Base-by-base conservation (phyloP, 176 grass and related monocot species). In the Thinopyrum elongatum region DNA sequence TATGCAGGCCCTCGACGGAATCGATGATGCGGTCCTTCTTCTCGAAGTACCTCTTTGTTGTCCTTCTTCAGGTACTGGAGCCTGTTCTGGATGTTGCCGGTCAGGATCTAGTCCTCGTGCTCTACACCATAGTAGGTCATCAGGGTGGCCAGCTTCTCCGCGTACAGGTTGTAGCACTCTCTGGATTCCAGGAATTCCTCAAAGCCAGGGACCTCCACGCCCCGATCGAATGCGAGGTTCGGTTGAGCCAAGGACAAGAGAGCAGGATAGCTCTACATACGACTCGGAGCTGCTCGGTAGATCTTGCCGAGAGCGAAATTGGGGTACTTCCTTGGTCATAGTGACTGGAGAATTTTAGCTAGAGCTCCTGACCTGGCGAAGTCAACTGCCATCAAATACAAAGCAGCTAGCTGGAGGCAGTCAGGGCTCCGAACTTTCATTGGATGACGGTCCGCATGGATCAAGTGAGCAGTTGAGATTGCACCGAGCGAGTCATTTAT, bases 311-410 rank as follows among this genome's bases (percentile, higher is more conserved):
- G 35, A 83, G 90, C n/a, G 83, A 98, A 98, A 82, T 98, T 91
- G 13, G 96, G 93, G 63, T 82, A 95, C 85, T 89, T 74, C 88
- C 86, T 92, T n/a, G 90, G 96, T 84, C 65, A 90, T 30, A 98
- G 65, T 10, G 74, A 42, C 23, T 25, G 46, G 25, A 88, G 93
- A 88, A 98, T 95, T 80, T 94, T 90, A 17, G 96, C 96, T 58
- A 90, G 92, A 86, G 86, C 84, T 62, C 96, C 96, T 0, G 91
- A 92, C 89, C 95, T 94, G 58, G 96, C 93, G 17, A 98, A 98
- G 62, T 98, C 93, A 0, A 98, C 93, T 1, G 93, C 92, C 96
- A 94, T 95, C 69, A 91, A 98, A 65, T 98, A 91, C 65, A 98
- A 84, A 62, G 84, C 76, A 1, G 96, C 96, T 35, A 95, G 87